Evolutionary conservation across 352 stramenopile genomes (phyloP).

Genomic region (Phytophthora kernoviae): DNA sequence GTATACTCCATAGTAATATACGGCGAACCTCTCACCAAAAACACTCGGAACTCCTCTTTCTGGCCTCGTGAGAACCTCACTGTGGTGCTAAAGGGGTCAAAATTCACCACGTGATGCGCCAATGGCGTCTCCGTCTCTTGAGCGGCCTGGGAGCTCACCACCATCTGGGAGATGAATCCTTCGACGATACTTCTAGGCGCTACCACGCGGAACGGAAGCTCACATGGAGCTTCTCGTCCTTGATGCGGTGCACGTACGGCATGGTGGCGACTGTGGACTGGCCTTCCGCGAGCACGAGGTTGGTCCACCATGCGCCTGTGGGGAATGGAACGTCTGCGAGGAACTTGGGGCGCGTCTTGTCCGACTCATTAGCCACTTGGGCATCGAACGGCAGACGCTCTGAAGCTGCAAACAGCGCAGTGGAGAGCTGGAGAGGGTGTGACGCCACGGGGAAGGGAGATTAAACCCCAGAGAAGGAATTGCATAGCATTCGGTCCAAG

Average conservation of each 20-base stretch:
- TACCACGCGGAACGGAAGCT: conserved; percentile 83
- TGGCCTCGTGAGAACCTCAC: conserved; percentile 56
- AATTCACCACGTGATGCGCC: conserved; percentile 64
- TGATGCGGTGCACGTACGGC: conserved; percentile 68
- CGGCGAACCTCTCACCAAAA: conserved; percentile 79
- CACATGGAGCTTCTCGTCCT: conserved; percentile 65
- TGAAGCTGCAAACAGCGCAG: conserved; percentile 53
- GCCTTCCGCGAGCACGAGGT: conserved; percentile 73
- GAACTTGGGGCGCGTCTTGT: conserved; percentile 7
- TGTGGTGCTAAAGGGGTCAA: conserved; percentile 71
- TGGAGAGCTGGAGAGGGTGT: conserved; percentile 57
- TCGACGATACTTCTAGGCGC: conserved; percentile 58
- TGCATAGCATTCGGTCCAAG: neutral
- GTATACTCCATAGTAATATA: conserved; percentile 81
- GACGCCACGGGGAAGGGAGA: conserved; percentile 60
- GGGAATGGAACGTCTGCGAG: conserved; percentile 71
- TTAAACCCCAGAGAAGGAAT: conserved; percentile 15
- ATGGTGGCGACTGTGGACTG: conserved; percentile 62
- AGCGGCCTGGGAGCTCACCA: conserved; percentile 39
- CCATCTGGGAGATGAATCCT: conserved; percentile 75
- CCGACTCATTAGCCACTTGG: conserved; percentile 17
- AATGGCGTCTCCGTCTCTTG: conserved; percentile 10
- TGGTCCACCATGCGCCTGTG: conserved; percentile 84
- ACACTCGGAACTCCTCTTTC: conserved; percentile 49
- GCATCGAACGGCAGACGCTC: conserved; percentile 37